phyloP scores from a whole-genome alignment of 129 eudicot genomes.

The Cynara cardunculus region DNA sequence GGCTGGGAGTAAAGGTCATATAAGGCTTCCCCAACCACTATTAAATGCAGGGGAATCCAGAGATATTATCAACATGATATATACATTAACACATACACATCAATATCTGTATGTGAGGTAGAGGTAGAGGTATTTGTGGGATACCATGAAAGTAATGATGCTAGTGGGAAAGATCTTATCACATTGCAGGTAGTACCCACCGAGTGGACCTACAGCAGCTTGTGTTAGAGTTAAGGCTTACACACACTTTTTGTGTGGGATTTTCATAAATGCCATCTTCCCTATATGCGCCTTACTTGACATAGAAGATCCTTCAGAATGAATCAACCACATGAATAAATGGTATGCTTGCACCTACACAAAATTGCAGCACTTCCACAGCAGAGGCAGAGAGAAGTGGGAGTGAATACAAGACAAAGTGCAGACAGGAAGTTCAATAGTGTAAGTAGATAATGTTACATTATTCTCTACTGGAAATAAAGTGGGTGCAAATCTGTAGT shows the following conservation, averaged over 20 bases:
- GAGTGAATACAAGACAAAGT: background rate
- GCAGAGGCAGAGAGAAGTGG: background rate
- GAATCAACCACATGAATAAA: too few relatives aligned
- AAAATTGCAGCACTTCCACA: background rate
- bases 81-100: background rate
- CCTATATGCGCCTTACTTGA: background rate
- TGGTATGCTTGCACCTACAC: background rate
- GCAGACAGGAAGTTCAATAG: background rate
- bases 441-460: background rate
- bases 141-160: background rate
- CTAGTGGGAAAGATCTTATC: background rate
- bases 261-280: too few relatives aligned
- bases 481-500: background rate
- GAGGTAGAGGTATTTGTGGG: background rate
- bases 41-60: background rate
- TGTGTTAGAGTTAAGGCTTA: background rate
- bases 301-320: background rate
- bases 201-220: background rate
- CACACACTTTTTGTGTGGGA: background rate
- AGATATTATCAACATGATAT: background rate
- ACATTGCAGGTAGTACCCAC: background rate
- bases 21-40: background rate
- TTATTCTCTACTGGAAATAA: background rate
- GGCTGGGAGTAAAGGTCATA: background rate
- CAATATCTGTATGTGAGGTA: background rate